Conservation (phyloP, 2,329 filamentous ascomycete species). For the Blumeria hordei region DNA sequence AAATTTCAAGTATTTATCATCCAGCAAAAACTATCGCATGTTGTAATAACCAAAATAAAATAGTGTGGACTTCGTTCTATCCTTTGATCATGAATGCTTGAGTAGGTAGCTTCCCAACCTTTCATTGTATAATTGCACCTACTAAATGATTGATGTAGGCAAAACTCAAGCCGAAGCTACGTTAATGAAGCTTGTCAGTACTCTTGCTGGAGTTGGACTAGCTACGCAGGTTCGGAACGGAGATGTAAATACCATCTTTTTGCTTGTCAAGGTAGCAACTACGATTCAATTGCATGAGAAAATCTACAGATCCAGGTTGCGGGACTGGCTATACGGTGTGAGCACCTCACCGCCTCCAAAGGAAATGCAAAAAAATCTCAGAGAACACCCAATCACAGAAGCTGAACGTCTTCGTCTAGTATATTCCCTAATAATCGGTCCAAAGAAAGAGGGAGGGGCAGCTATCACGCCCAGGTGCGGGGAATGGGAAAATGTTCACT, state of each 20-base stretch:
- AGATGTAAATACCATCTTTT: conserved; percentile 46
- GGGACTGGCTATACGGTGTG: conserved; percentile 85
- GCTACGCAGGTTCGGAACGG: conserved; percentile 71
- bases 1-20: neutral
- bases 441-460: conserved; percentile 50
- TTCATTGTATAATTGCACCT: neutral
- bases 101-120: neutral
- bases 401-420: conserved; percentile 73
- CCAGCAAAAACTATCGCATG: neutral
- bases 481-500: conserved; percentile 48
- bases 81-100: neutral
- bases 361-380: conserved; percentile 42
- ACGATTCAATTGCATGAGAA: conserved; percentile 51
- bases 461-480: conserved; percentile 46
- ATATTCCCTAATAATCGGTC: conserved; percentile 60
- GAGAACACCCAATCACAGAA: conserved; percentile 56
- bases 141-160: neutral
- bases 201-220: conserved; percentile 56
- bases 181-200: conserved; percentile 55
- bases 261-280: conserved; percentile 65
- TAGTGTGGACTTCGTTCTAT: neutral
- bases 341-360: conserved; percentile 52
- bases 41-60: neutral
- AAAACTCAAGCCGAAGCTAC: conserved; percentile 35
- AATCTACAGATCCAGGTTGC: conserved; percentile 65